Base-by-base conservation (phyloP, 2,329 filamentous ascomycete genomes). In the Thielaviopsis cerberus region DNA sequence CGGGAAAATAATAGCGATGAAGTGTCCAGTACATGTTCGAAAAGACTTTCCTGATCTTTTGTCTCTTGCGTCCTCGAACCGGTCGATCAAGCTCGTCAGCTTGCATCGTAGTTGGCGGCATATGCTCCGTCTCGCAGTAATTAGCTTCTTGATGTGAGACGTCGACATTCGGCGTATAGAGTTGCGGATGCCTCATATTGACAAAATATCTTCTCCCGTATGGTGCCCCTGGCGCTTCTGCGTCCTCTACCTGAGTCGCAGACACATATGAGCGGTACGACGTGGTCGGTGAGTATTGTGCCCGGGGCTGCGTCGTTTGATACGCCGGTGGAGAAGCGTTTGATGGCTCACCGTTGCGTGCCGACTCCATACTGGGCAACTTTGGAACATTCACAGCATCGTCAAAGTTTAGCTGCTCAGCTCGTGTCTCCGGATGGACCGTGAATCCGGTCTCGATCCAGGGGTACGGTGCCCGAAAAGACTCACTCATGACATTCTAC, bases 401-500 rank as follows among this genome's bases (percentile, higher is more conserved):
- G 30, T 56, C 54, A 59, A 63, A 63, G 22, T 53, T 54, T 24
- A 63, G 41, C 20, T 57, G 51, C 30, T 61, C 54, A 22, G 59
- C 54, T 8, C 60, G 58, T 27, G 59, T 56, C 30, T 17, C 45
- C 23, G 51, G 48, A 45, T 62, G 60, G 30, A 62, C 54, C 25
- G 68, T 69, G 41, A 66, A 60, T 26, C 64, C 62, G 5, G 67
- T 69, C 52, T 70, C 63, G 20, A 65, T 53, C 51, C 70, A 66
- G 27, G 65, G 58, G 61, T 71, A 72, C 37, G 68, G 69, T 58
- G 62, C 64, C 59, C 57, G 57, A 24, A 65, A 62, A 58, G 62
- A 62, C 61, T 65, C 63, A 64, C 67, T 69, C 64, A 71, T 69
- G 71, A 70, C 69, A 63, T 68, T 65, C 71, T 74, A 74, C 65